These are phyloP conservation scores for Neopestalotiopsis clavispora DNA, from an alignment of 2,329 filamentous ascomycete genomes.

Conservation along the genomic window DNA sequence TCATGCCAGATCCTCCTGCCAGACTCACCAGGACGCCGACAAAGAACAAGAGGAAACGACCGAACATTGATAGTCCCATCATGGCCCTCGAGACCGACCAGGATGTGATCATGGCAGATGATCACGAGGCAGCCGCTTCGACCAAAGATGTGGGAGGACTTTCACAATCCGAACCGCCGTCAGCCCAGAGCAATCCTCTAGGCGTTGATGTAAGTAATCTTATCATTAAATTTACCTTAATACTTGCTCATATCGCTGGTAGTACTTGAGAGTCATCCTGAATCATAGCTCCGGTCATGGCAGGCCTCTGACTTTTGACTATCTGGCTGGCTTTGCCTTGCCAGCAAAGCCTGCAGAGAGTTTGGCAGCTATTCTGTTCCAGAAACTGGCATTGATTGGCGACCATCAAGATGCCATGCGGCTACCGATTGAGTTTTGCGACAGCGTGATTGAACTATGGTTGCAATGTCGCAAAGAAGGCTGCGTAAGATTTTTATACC, in stretches of 20 bases:
- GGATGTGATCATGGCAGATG: conserved; percentile 42
- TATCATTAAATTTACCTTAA: neutral
- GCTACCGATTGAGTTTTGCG: conserved; percentile 68
- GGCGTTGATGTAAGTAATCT: conserved; percentile 50
- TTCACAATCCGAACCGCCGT: neutral
- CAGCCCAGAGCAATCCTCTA: conserved; percentile 22
- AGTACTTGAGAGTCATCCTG: conserved; percentile 68
- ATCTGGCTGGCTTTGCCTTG: conserved; percentile 66
- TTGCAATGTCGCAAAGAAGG: conserved; percentile 67
- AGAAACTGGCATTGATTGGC: conserved; percentile 65
- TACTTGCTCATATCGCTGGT: conserved; percentile 27
- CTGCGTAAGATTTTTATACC: conserved; percentile 29
- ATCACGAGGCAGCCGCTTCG: conserved; percentile 21
- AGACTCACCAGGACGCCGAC: conserved; percentile 57
- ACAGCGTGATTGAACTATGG: conserved; percentile 71
- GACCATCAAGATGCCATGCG: conserved; percentile 52
- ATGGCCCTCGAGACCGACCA: conserved; percentile 60
- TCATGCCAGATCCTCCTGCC: conserved; percentile 47
- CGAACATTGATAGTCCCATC: conserved; percentile 67
- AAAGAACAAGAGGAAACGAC: conserved; percentile 74
- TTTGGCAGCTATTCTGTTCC: conserved; percentile 70
- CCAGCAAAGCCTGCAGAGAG: conserved; percentile 67
- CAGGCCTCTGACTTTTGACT: conserved; percentile 69
- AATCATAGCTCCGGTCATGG: conserved; percentile 62
- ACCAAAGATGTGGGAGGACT: neutral